These are phyloP conservation scores for Penicillium sp. DNA, from an alignment of 2,329 filamentous ascomycete genomes.

Conservation along the genomic window DNA sequence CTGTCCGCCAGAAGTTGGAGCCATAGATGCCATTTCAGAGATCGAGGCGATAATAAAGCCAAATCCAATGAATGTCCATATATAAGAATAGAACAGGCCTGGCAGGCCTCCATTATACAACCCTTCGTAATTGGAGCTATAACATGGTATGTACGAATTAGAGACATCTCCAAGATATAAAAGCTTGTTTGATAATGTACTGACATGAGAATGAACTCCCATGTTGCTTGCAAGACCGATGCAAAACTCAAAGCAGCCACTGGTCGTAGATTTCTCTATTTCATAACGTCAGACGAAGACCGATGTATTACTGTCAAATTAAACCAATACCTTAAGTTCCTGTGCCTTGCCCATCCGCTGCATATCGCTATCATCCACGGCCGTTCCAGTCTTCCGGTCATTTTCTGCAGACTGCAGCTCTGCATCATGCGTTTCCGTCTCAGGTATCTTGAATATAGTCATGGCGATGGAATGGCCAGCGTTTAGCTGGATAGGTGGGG, in stretches of 20 bases:
- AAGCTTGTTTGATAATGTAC: background rate
- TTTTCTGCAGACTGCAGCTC: conserved; percentile 3
- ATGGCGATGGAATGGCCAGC: background rate
- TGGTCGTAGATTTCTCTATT: conserved; percentile 35
- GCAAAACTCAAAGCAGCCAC: conserved; percentile 37
- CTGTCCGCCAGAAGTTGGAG: conserved; percentile 58
- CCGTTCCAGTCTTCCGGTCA: conserved; percentile 4
- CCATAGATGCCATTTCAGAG: conserved; percentile 61
- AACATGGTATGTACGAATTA: background rate
- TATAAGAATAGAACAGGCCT: conserved; percentile 32
- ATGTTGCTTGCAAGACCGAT: conserved; percentile 37
- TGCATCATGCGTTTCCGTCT: conserved; percentile 4
- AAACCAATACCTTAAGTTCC: conserved; percentile 20
- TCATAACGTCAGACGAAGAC: background rate
- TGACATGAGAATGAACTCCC: conserved; percentile 39
- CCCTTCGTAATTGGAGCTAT: conserved; percentile 26
- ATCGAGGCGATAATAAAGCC: conserved; percentile 61
- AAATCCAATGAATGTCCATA: conserved; percentile 61
- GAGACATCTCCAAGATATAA: background rate
- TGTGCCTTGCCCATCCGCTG: conserved; percentile 32
- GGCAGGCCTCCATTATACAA: conserved; percentile 28
- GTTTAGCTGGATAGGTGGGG: no score
- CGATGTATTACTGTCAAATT: background rate
- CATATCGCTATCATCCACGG: conserved; percentile 28
- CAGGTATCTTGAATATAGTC: background rate